Percentiles rank a stretch among this genome's conserved stretches.
These are phyloP conservation scores for Atractiella rhizophila DNA, from an alignment of 768 basidiomycete genomes.

Conservation along the genomic window DNA sequence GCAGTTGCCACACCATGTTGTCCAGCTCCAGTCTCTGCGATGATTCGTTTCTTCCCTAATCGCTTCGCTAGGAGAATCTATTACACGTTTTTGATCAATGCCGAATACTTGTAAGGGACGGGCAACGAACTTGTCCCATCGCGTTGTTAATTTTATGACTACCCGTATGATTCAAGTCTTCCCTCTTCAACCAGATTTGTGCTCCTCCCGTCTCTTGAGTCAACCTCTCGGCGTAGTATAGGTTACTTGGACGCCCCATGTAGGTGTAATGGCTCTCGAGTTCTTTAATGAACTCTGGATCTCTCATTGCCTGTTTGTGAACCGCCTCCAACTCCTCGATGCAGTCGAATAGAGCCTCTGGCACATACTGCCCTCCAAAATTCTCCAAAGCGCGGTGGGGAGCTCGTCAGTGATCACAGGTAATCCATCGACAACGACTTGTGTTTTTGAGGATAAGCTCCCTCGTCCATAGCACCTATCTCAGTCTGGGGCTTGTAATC, in stretches of 20 bases:
- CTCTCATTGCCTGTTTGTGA: slow-evolving; percentile 59
- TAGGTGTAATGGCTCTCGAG: slow-evolving; percentile 66
- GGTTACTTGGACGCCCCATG: slow-evolving; percentile 75
- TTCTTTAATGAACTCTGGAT: slow-evolving; percentile 81
- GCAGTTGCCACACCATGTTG: slow-evolving; percentile 98
- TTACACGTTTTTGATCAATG: background rate
- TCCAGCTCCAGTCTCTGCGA: slow-evolving; percentile 95
- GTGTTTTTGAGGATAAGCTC: no score
- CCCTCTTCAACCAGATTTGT: slow-evolving; percentile 91
- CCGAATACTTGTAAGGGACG: no score
- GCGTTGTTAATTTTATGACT: slow-evolving; percentile 99
- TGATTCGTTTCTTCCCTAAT: slow-evolving; percentile 84
- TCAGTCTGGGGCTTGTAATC: background rate
- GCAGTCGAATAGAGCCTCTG: slow-evolving; percentile 83
- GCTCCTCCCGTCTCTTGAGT: slow-evolving; percentile 79
- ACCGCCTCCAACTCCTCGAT: slow-evolving; percentile 66
- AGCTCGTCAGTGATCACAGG: no score
- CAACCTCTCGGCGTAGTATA: slow-evolving; percentile 75
- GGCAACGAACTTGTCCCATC: slow-evolving; percentile 49
- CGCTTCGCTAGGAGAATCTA: slow-evolving; percentile 82
- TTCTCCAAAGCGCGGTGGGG: slow-evolving; percentile 70
- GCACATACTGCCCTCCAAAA: slow-evolving; percentile 96
- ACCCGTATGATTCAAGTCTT: slow-evolving; percentile 89
- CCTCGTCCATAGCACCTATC: slow-evolving; percentile 2
- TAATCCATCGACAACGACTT: slow-evolving; percentile 24